phyloP scores from a whole-genome alignment of 2,329 filamentous ascomycete species.

The Paecilomyces dactylethromorphus region DNA sequence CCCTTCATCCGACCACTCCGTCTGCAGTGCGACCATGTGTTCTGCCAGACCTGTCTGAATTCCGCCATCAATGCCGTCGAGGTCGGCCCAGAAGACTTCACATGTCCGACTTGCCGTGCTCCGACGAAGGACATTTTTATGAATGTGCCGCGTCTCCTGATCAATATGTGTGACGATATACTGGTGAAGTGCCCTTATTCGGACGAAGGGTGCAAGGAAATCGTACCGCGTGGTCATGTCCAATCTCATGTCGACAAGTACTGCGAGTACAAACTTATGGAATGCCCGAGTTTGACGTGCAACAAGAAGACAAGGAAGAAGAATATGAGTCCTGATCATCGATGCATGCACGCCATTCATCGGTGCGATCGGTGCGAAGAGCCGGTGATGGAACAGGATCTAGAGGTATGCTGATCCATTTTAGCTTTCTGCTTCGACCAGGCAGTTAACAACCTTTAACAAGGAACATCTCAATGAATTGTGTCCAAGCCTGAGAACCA shows the following conservation, averaged over 20 bases:
- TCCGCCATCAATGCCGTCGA: conserved; percentile 37
- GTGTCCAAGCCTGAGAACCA: conserved; percentile 29
- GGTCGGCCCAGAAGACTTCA: conserved; percentile 27
- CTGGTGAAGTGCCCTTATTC: conserved; percentile 53
- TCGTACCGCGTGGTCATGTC: conserved; percentile 50
- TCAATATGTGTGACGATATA: conserved; percentile 57
- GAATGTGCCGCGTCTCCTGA: conserved; percentile 49
- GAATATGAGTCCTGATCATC: conserved; percentile 41
- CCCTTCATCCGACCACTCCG: conserved; percentile 55
- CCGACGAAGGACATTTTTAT: conserved; percentile 30
- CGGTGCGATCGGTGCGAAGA: conserved; percentile 49
- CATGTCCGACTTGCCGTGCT: conserved; percentile 54
- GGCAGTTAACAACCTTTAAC: neutral
- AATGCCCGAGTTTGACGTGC: conserved; percentile 47
- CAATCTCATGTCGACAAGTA: conserved; percentile 56
- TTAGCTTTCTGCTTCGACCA: conserved; percentile 4
- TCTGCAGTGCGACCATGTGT: conserved; percentile 57
- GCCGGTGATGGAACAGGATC: conserved; percentile 48
- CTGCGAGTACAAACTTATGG: conserved; percentile 49
- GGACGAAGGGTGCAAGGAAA: conserved; percentile 48
- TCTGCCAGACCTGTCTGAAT: conserved; percentile 54
- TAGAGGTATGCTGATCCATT: conserved; percentile 36
- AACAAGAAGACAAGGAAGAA: conserved; percentile 48
- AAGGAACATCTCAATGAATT: conserved; percentile 31
- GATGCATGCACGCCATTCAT: conserved; percentile 49